Evolutionary conservation across 2,329 filamentous ascomycete species (phyloP), one percentile per base, ranked within the genome.

Genomic region (Sporothrix brasiliensis): DNA sequence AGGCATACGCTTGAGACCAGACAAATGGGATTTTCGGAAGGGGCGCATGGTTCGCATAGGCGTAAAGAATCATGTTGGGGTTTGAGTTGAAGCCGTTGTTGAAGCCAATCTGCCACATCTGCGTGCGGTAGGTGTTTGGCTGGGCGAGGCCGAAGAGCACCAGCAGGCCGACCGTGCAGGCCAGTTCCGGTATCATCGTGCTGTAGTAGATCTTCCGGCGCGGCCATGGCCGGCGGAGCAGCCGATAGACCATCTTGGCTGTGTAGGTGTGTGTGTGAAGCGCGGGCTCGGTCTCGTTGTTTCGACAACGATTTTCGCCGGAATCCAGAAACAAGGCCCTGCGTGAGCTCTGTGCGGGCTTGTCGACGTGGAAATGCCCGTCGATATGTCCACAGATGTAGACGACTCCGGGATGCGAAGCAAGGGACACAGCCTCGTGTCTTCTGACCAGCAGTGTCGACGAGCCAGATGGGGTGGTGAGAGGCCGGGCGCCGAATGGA

Each of bases 71-170:
- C 76, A 89, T 86, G 72, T 81, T 85, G 16, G 92, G 91, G 75
- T 88, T 88, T 72, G 90, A 93, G 80, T 94, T 94, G 83, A 91
- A 91, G 72, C 87, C 86, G 77, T 91, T 83, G 69, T 89, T 84
- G 72, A 83, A 88, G 73, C 92, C 92, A 75, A 93, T 88, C 76
- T 85, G 82, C 92, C 92, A 94, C 75, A 94, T 81, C 74, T 85
- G 86, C 10, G 88, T 89, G 61, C 91, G 87, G 79, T 90, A 94
- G 69, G 89, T 83, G 78, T 93, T 86, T 19, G 91, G 91, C 74
- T 91, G 88, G 47, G 91, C 86, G 76, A 94, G 88, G 74, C 88
- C 91, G 77, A 91, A 92, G 68, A 94, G 84, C 50, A 91, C 85
- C 73, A 94, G 85, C 66, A 87, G 81, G 19, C 88, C 85, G 70